Base-by-base conservation (phyloP, 1,284 basidiomycete genomes). In the Mycena sp. region DNA sequence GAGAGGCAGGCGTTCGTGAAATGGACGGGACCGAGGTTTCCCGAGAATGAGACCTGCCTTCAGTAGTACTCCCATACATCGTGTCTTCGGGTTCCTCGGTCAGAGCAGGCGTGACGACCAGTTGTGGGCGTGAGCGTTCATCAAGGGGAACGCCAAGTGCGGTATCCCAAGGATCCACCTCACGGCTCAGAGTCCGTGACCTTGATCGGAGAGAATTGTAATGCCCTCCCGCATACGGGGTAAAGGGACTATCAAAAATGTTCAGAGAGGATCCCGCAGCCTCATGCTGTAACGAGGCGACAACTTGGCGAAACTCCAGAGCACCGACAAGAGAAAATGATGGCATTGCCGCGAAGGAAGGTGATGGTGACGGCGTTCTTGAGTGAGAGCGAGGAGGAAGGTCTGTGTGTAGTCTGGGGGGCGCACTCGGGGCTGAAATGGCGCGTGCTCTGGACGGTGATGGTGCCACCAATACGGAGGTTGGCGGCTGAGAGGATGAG, bases 311-410 rank as follows among this genome's bases (percentile, higher is more conserved):
- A 77, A 98, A 98, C 75, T 98, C 96, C 55, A 99, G 87, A 0
- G 96, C 96, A 10, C 96, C 94, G 3, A 98, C 86, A 1, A 99
- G 85, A 6, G 95, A 97, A 76, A 96, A 95, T 1, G 91, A 92
- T 1, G 91, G 91, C 77, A 93, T 85, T 62, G 87, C 9, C 76
- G 79, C 73, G 66, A 74, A 76, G 4, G 81, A 71, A 57, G 72
- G 75, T 5, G 73, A 65, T 50, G 77, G 76, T 6, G 73, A 64
- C 64, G 82, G 72, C 73, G 77, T 68, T 73, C 83, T 78, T 14
- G 81, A 71, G 70, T 84, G 72, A 21, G 74, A 58, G 59, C 80
- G 69, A 73, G 76, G 63, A 65, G 84, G 64, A 73, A 85, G 48
- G 59, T 74, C 70, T 9, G 78, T 82, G 53, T 80, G 76, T n/a